Evolutionary conservation across 2,329 filamentous ascomycete species (phyloP).

Genomic region (Aphanoascus verrucosus): DNA sequence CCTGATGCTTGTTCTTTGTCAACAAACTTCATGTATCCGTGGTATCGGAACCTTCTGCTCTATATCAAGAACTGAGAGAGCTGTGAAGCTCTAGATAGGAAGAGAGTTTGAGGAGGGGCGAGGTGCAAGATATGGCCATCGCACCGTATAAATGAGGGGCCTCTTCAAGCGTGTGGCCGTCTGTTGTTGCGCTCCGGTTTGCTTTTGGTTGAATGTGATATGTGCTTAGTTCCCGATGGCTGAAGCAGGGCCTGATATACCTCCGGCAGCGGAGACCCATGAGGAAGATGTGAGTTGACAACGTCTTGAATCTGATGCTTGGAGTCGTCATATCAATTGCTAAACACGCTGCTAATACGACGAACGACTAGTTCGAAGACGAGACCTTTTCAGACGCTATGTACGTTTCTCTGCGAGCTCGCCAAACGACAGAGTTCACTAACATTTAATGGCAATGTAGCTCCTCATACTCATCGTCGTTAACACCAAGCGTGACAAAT

Average conservation of each 20-base stretch:
- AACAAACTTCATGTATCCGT: slow-evolving; percentile 4
- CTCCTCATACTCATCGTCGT: slow-evolving; percentile 6
- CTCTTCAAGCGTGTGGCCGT: neutral
- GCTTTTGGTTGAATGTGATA: neutral
- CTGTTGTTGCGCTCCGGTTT: neutral
- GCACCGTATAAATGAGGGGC: neutral
- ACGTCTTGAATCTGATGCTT: neutral
- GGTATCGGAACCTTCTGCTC: neutral
- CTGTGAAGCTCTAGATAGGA: neutral
- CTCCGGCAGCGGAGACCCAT: neutral
- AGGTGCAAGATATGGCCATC: neutral
- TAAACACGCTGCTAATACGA: neutral
- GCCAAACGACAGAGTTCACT: neutral
- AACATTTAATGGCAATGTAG: neutral
- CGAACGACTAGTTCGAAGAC: slow-evolving; percentile 3
- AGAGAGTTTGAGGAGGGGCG: slow-evolving; percentile 4
- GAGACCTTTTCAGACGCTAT: slow-evolving; percentile 5
- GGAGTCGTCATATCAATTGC: neutral
- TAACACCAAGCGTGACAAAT: slow-evolving; percentile 12
- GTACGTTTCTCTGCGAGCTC: neutral
- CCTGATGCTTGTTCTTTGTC: neutral
- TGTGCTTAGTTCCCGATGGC: neutral
- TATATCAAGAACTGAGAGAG: neutral
- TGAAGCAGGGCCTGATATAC: neutral
- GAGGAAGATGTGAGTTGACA: neutral